These are phyloP conservation scores for Tetrapisispora nanseiensis DNA, from an alignment of 805 yeast genomes.

Conservation along the genomic window DNA sequence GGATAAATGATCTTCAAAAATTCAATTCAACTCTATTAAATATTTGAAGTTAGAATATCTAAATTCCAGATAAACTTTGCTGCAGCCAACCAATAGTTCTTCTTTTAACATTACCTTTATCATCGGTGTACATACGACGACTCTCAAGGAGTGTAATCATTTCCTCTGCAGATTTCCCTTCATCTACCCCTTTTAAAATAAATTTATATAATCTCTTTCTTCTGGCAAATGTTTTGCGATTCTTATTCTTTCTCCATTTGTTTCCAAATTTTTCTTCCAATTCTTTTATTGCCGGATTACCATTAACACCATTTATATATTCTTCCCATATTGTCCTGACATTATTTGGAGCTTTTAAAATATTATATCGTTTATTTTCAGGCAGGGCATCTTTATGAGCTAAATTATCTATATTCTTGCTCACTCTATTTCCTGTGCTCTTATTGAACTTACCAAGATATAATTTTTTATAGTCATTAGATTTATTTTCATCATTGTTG, in stretches of 20 bases:
- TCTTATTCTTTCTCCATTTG: conserved; percentile 33
- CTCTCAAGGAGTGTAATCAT: conserved; percentile 26
- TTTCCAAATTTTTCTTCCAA: conserved; percentile 35
- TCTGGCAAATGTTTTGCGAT: conserved; percentile 29
- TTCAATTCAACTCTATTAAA: too few relatives aligned
- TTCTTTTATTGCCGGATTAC: conserved; percentile 32
- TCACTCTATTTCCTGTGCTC: background rate
- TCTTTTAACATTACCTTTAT: conserved; percentile 26
- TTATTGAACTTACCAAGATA: background rate
- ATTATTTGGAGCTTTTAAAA: conserved; percentile 28
- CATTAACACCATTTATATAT: conserved; percentile 33
- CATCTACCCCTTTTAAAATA: conserved; percentile 26
- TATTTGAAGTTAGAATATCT: too few relatives aligned
- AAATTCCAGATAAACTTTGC: conserved; percentile 28
- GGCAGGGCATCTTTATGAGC: too few relatives aligned
- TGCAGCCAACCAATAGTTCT: conserved; percentile 32
- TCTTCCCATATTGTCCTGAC: conserved; percentile 33
- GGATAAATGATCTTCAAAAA: too few relatives aligned
- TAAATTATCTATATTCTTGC: too few relatives aligned
- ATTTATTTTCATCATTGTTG: conserved; percentile 8
- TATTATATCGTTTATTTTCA: conserved; percentile 13
- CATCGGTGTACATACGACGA: conserved; percentile 24
- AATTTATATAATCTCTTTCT: conserved; percentile 30
- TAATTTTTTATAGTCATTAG: background rate
- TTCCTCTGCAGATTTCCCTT: conserved; percentile 28